Conservation (phyloP, 1,139 yeast species). For the Sugiyamaella japonica region DNA sequence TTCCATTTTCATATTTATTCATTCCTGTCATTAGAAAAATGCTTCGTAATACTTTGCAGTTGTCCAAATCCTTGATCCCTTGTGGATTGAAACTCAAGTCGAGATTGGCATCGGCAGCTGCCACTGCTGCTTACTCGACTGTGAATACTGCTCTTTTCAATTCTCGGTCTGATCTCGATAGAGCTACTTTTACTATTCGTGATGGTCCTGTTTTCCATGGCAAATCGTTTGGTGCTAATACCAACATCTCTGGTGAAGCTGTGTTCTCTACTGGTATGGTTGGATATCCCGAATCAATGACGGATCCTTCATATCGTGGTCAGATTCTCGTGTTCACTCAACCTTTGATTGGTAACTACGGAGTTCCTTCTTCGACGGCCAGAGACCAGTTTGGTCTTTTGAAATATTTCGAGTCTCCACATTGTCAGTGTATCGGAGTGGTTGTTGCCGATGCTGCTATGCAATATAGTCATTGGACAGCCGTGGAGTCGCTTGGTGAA, state of each 20-base stretch:
- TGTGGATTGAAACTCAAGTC: constrained; percentile 6
- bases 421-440: constrained; percentile 90
- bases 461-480: constrained; percentile 98
- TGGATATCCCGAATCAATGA: constrained; percentile 98
- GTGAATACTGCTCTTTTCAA: constrained; percentile 9
- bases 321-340: constrained; percentile 96
- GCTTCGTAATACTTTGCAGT: constrained; percentile 18
- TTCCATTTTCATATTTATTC: background rate
- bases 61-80: constrained; percentile 15
- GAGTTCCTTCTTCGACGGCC: constrained; percentile 83
- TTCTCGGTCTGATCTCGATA: constrained; percentile 13
- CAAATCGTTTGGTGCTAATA: constrained; percentile 90
- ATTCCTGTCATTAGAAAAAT: constrained; percentile 10
- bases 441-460: constrained; percentile 95
- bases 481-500: constrained; percentile 88
- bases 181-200: constrained; percentile 83
- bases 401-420: constrained; percentile 88
- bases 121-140: background rate
- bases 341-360: constrained; percentile 96
- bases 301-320: constrained; percentile 96
- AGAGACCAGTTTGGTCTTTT: constrained; percentile 82
- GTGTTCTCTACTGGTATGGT: constrained; percentile 96
- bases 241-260: constrained; percentile 92
- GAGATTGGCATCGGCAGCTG: background rate
- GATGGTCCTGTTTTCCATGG: constrained; percentile 95